phyloP scores from a whole-genome alignment of 768 basidiomycete genomes.

The Hygrophoropsis aurantiaca region DNA sequence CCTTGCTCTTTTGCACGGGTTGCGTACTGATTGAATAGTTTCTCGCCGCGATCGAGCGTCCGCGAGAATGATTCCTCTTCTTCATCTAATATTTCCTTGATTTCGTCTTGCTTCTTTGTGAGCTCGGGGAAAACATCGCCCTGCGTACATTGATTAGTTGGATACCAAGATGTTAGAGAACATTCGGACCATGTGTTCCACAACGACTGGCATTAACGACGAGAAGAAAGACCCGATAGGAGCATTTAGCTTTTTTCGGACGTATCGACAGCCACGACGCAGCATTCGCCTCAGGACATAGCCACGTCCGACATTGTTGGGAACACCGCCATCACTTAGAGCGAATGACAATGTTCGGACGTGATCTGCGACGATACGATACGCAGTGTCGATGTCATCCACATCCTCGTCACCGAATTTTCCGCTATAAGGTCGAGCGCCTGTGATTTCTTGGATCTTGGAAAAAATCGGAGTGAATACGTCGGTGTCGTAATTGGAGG shows the following conservation, averaged over 20 bases:
- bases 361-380: slow-evolving; percentile 96
- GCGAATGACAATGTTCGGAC: slow-evolving; percentile 94
- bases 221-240: slow-evolving; percentile 96
- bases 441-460: slow-evolving; percentile 85
- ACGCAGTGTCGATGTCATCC: slow-evolving; percentile 96
- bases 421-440: slow-evolving; percentile 83
- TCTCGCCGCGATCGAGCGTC: slow-evolving; percentile 97
- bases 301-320: slow-evolving; percentile 93
- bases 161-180: background rate
- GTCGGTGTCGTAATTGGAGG: slow-evolving; percentile 98
- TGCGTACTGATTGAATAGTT: slow-evolving; percentile 89
- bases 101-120: slow-evolving; percentile 72
- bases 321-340: slow-evolving; percentile 93
- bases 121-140: slow-evolving; percentile 92
- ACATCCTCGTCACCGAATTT: slow-evolving; percentile 93
- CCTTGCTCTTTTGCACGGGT: slow-evolving; percentile 62
- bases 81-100: slow-evolving; percentile 95
- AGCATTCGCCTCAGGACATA: slow-evolving; percentile 96
- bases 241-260: slow-evolving; percentile 90
- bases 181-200: slow-evolving; percentile 77
- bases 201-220: slow-evolving; percentile 82
- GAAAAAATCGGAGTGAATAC: slow-evolving; percentile 88
- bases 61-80: slow-evolving; percentile 97
- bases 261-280: slow-evolving; percentile 91
- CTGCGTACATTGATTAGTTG: slow-evolving; percentile 38